Base-by-base conservation (phyloP, 2,329 filamentous ascomycete species). In the Hypoxylon sp. region DNA sequence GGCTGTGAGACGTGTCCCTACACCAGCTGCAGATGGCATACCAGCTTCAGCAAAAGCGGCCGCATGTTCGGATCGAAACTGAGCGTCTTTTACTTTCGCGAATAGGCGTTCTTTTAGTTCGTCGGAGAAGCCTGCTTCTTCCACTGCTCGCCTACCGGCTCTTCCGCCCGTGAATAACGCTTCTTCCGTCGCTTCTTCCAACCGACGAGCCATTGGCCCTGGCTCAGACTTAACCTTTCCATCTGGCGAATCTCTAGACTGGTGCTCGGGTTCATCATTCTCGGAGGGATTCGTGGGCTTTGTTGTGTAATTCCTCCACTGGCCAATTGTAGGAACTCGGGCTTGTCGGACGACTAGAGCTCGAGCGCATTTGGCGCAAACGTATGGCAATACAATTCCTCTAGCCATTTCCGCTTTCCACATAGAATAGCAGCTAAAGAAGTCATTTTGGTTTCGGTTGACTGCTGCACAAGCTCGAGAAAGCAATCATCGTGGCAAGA, bases 1-100 rank as follows among this genome's bases (percentile, higher is more conserved):
- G 1, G 90, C 90, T 25, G 86, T 81, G 38, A 87, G 82, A 52
- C 84, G 79, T 2, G 87, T 88, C 8, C 86, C 87, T 60, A 79
- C 78, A 11, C 88, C 86, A 8, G 88, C 85, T n/a, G 81, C 79
- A 3, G 79, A 67, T 0, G 77, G 70, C 29, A 84, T 64, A 2
- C 71, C 72, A 1, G 77, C 77, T 55, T 79, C 71, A 2, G 77
- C 68, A 45, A 86, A 75, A 0, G 78, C 75, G 1, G 71, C 59
- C 0, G 76, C 70, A 62, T 83, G 67, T 9, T 83, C 75, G 1
- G 75, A 73, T n/a, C 71, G 69, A 62, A 86, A 84, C 6, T 78
- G 72, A 2, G 81, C 78, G 32, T 78, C 73, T 45, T 81, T 74
- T 5, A 88, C 74, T 63, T 80, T 85, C 43, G 77, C 73, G 6